Conservation (phyloP, 2,329 filamentous ascomycete genomes). For the Colletotrichum cuscutae region DNA sequence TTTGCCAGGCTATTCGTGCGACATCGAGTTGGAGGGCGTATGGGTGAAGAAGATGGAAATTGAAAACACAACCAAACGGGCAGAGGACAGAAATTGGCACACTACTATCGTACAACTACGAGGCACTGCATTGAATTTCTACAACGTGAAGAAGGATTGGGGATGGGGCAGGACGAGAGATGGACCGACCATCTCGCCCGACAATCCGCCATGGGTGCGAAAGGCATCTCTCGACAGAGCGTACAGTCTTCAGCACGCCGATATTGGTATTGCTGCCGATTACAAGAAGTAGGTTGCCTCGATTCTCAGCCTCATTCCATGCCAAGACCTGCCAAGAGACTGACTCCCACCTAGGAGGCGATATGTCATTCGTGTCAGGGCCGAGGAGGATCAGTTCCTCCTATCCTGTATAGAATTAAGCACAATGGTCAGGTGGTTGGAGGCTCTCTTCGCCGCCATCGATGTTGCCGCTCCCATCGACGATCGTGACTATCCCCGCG, state of each 20-base stretch:
- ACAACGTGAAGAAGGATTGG: conserved; percentile 70
- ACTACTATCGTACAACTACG: conserved; percentile 71
- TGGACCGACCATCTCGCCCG: conserved; percentile 59
- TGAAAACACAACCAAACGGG: conserved; percentile 70
- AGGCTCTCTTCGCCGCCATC: conserved; percentile 77
- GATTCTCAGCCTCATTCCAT: conserved; percentile 20
- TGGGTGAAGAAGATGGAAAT: conserved; percentile 75
- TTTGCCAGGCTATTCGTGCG: conserved; percentile 67
- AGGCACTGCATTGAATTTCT: conserved; percentile 75
- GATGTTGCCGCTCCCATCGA: conserved; percentile 77
- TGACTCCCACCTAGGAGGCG: conserved; percentile 54
- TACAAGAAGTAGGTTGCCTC: conserved; percentile 69
- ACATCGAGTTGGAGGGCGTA: conserved; percentile 64
- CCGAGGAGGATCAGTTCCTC: conserved; percentile 79
- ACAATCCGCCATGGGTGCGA: conserved; percentile 62
- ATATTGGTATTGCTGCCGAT: conserved; percentile 79
- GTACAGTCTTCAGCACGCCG: conserved; percentile 80
- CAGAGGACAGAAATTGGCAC: conserved; percentile 72
- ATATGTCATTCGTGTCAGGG: conserved; percentile 77
- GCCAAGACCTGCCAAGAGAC: conserved; percentile 33
- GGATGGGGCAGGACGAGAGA: conserved; percentile 58
- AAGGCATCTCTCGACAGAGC: conserved; percentile 68
- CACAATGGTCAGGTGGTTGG: conserved; percentile 75
- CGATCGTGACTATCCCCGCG: conserved; percentile 72
- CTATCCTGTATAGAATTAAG: conserved; percentile 73